Conservation (phyloP, 495 filamentous ascomycete species). For the Penicillium longicatenatum region DNA sequence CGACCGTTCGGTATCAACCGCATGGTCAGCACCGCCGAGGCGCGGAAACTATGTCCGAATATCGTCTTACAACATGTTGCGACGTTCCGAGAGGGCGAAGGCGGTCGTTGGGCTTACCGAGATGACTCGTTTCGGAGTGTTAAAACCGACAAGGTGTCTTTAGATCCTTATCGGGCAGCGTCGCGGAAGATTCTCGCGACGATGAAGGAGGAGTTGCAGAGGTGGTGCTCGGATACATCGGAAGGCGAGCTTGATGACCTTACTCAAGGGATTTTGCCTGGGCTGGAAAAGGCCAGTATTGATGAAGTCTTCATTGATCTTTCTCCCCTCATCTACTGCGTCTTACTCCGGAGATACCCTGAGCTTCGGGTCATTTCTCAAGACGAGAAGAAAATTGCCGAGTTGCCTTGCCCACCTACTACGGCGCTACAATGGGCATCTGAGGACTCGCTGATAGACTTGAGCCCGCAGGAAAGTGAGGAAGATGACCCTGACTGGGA, state of each 20-base stretch:
- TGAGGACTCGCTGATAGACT: constrained; percentile 71
- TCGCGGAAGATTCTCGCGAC: constrained; percentile 77
- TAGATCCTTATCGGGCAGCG: constrained; percentile 90
- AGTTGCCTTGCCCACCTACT: constrained; percentile 71
- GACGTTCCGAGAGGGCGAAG: constrained; percentile 90
- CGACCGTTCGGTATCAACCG: constrained; percentile 75
- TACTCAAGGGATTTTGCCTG: constrained; percentile 51
- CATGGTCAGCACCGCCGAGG: constrained; percentile 74
- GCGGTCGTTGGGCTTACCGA: constrained; percentile 81
- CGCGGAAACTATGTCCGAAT: constrained; percentile 84
- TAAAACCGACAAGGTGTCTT: constrained; percentile 84
- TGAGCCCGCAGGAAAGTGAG: constrained; percentile 71
- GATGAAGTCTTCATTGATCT: constrained; percentile 93
- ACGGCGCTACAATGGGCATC: constrained; percentile 79
- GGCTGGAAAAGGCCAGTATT: constrained; percentile 88
- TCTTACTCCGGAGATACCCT: constrained; percentile 77
- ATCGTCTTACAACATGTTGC: constrained; percentile 90
- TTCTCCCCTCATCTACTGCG: constrained; percentile 74
- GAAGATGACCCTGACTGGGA: constrained; percentile 93
- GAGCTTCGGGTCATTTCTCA: constrained; percentile 65
- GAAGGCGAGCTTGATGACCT: constrained; percentile 40
- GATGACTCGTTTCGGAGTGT: constrained; percentile 76
- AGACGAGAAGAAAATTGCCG: constrained; percentile 70
- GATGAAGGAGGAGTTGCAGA: constrained; percentile 71
- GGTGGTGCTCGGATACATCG: constrained; percentile 26